Evolutionary conservation across 2,329 filamentous ascomycete genomes (phyloP).

Genomic region (Aspergillus sp.): DNA sequence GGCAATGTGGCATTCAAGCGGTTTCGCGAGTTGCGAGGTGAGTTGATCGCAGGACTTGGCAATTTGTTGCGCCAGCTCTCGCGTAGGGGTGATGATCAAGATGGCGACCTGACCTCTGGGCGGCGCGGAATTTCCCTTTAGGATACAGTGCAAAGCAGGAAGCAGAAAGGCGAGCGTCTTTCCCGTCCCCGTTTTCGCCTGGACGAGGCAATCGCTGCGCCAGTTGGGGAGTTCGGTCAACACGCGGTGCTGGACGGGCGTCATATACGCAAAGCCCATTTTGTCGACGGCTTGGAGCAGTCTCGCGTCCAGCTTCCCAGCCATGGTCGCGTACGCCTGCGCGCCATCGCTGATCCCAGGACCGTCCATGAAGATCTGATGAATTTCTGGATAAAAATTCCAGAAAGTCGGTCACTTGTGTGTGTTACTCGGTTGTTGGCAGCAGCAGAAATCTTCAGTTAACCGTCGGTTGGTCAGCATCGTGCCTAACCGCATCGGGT

Average conservation of each 20-base stretch:
- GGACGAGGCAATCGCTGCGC: constrained; percentile 53
- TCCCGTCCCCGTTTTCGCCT: constrained; percentile 51
- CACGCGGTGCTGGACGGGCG: constrained; percentile 54
- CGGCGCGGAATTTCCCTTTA: constrained; percentile 27
- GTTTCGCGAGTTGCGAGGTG: constrained; percentile 37
- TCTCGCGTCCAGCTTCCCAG: constrained; percentile 32
- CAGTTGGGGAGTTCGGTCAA: constrained; percentile 49
- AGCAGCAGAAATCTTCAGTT: too few relatives aligned
- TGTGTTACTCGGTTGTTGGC: too few relatives aligned
- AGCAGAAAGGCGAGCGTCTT: constrained; percentile 51
- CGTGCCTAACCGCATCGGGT: too few relatives aligned
- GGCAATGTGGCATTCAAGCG: constrained; percentile 45
- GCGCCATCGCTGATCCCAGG: constrained; percentile 15
- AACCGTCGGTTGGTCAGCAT: too few relatives aligned
- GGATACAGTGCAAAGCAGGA: constrained; percentile 46
- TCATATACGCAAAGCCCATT: constrained; percentile 44
- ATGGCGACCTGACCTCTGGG: constrained; percentile 42
- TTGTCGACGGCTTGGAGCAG: constrained; percentile 32
- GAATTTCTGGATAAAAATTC: not conserved
- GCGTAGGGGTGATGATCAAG: constrained; percentile 48
- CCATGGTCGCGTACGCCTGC: constrained; percentile 30
- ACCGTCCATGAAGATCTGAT: constrained; percentile 4
- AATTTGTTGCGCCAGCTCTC: constrained; percentile 51
- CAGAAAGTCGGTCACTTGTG: too few relatives aligned
- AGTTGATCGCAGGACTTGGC: constrained; percentile 46